Evolutionary conservation across 495 filamentous ascomycete genomes (phyloP), one percentile per base, ranked within the genome.

Genomic region (Recurvomyces mirabilis): DNA sequence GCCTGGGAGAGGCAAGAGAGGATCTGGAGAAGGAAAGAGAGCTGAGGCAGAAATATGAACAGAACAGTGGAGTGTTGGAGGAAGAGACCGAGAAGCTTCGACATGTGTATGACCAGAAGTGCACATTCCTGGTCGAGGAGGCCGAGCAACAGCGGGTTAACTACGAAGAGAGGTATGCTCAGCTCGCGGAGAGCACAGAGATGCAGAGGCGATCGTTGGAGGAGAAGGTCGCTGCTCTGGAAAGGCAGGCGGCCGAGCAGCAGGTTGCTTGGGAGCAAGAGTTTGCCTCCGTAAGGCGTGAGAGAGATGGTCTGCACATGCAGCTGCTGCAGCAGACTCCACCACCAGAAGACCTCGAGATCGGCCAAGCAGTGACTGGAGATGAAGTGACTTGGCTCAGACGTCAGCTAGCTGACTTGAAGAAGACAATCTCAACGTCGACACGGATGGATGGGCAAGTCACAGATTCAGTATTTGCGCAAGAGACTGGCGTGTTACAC

Each of bases 371-470:
- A n/a, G n/a, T n/a, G n/a, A n/a, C n/a, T n/a, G n/a, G n/a, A n/a
- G 21, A 35, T 14, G 43, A 41, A 20, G 49, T 57, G 28, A 25
- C 26, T 7, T 17, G 51, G 13, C 38, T 48, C 6, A 31, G 44
- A 33, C 39, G 41, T 3, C 61, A 64, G 43, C 38, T 64, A 6
- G 40, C 57, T 1, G 55, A 59, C 21, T 47, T 64, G 12, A 64
- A 64, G 45, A 51, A 46, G 15, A 60, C 37, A 46, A 58, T 64
- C 14, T 57, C 59, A 3, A 42, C 51, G 4, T 49, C 59, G 4
- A 64, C 61, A 0, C 53, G 61, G 1, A 49, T 56, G 28, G 50
- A 56, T 1, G 39, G 18, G 18, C 55, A 60, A 43, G 57, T 59
- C 9, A 54, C 59, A 1, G 61, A 64, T 31, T 43, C 47, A 15